Evolutionary conservation across 306 rosid genomes (phyloP).

Genomic region (Lathyrus oleraceus): DNA sequence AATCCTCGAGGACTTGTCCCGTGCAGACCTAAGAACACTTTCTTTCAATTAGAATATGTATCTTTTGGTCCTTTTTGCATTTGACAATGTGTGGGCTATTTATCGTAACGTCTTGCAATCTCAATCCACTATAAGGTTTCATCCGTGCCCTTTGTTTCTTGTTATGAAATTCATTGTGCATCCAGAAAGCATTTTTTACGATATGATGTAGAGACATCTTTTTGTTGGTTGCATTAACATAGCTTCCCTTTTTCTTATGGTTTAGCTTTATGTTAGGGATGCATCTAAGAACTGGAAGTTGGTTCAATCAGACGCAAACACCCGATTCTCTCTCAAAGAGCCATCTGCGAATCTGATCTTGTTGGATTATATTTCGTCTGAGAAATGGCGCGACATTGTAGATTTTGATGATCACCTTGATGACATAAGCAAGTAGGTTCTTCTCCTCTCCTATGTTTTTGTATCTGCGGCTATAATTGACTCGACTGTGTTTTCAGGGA

Average conservation of each 20-base stretch:
- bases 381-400: conserved; percentile 74
- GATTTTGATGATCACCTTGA: conserved; percentile 96
- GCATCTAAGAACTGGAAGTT: conserved; percentile 84
- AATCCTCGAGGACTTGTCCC: neutral
- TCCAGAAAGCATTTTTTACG: neutral
- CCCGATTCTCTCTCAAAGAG: conserved; percentile 62
- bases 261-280: conserved; percentile 82
- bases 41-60: neutral
- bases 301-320: conserved; percentile 65
- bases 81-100: conserved; percentile 10
- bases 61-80: conserved; percentile 7
- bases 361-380: conserved; percentile 71
- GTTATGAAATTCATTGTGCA: neutral
- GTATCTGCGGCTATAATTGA: conserved; percentile 4
- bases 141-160: conserved; percentile 5
- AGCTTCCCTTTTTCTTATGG: conserved; percentile 28
- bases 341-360: conserved; percentile 83
- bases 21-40: conserved; percentile 19
- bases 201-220: conserved; percentile 16
- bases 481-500: conserved; percentile 57
- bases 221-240: conserved; percentile 36
- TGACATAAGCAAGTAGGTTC: conserved; percentile 85
- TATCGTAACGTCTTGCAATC: conserved; percentile 11
- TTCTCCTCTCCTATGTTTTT: conserved; percentile 18
- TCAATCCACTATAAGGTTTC: neutral